phyloP scores from a whole-genome alignment of 2,329 filamentous ascomycete genomes.

The Sphaerulina populicola region DNA sequence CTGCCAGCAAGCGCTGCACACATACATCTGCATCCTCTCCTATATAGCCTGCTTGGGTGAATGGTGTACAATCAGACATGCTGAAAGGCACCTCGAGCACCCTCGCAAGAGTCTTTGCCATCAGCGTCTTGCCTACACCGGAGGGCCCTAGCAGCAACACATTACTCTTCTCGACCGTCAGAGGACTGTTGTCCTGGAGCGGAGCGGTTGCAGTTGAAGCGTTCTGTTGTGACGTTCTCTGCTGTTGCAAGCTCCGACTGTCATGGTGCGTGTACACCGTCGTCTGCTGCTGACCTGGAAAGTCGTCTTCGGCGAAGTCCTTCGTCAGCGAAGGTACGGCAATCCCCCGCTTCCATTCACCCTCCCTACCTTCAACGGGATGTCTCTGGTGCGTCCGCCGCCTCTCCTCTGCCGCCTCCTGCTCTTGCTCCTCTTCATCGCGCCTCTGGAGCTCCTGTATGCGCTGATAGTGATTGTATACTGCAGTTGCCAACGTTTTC shows the following conservation, averaged over 20 bases:
- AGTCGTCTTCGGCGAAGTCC: slow-evolving; percentile 47
- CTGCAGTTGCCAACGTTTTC: slow-evolving; percentile 82
- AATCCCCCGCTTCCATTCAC: slow-evolving; percentile 29
- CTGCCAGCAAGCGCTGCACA: slow-evolving; percentile 80
- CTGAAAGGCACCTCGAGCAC: slow-evolving; percentile 92
- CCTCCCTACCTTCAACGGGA: slow-evolving; percentile 62
- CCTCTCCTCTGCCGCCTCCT: slow-evolving; percentile 61
- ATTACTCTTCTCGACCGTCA: slow-evolving; percentile 93
- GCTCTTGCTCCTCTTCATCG: slow-evolving; percentile 69
- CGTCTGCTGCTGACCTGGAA: slow-evolving; percentile 52
- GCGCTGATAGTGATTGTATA: slow-evolving; percentile 94
- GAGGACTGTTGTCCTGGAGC: slow-evolving; percentile 48
- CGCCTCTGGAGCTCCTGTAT: slow-evolving; percentile 66
- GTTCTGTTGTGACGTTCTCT: slow-evolving; percentile 13
- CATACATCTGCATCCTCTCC: slow-evolving; percentile 96
- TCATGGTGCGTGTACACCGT: slow-evolving; percentile 29
- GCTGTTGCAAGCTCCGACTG: slow-evolving; percentile 14
- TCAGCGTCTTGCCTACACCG: slow-evolving; percentile 92
- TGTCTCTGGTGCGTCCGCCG: slow-evolving; percentile 57
- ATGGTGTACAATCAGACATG: slow-evolving; percentile 90
- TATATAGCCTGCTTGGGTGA: slow-evolving; percentile 95
- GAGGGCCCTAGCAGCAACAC: slow-evolving; percentile 83
- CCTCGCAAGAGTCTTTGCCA: slow-evolving; percentile 82
- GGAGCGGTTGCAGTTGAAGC: slow-evolving; percentile 29
- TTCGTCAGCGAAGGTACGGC: slow-evolving; percentile 30